Percentiles rank a stretch among this genome's conserved stretches.
Conservation (phyloP, 2,329 filamentous ascomycete genomes). For the Alternaria postmessia region DNA sequence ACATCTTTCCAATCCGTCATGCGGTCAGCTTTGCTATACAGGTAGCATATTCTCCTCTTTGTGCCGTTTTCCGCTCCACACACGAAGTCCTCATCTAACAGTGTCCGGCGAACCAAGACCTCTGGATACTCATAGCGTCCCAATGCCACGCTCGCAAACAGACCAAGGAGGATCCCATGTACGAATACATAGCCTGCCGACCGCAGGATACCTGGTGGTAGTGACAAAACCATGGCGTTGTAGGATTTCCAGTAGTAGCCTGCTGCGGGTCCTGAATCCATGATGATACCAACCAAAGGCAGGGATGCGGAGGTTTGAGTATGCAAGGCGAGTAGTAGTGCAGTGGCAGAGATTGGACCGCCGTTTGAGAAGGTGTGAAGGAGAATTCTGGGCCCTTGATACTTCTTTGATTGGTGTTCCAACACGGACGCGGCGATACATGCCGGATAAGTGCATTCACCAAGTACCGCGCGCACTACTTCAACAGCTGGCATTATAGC, state of each 20-base stretch:
- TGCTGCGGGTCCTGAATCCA: conserved; percentile 11
- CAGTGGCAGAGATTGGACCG: conserved; percentile 15
- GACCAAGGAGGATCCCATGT: not conserved
- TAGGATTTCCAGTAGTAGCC: conserved; percentile 29
- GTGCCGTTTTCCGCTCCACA: not conserved
- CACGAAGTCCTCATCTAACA: conserved; percentile 15
- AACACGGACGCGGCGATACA: not conserved
- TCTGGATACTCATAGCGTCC: conserved; percentile 17
- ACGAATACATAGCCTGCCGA: not conserved
- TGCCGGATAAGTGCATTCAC: conserved; percentile 7
- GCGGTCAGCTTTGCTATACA: conserved; percentile 64
- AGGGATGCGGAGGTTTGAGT: not conserved
- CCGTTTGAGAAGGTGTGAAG: conserved; percentile 28
- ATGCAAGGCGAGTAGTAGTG: conserved; percentile 11
- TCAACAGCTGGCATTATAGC: conserved; percentile 23
- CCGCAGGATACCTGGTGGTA: conserved; percentile 10
- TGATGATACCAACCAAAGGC: conserved; percentile 19
- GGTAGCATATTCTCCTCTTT: conserved; percentile 61
- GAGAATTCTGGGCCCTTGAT: conserved; percentile 11
- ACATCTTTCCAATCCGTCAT: conserved; percentile 63
- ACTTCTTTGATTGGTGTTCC: not conserved
- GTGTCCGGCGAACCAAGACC: not conserved
- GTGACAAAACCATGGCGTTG: conserved; percentile 10
- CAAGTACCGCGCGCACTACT: conserved; percentile 8
- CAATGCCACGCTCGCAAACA: conserved; percentile 4